Evolutionary conservation across 768 basidiomycete species (phyloP).

Genomic region (Gloeophyllum trabeum): DNA sequence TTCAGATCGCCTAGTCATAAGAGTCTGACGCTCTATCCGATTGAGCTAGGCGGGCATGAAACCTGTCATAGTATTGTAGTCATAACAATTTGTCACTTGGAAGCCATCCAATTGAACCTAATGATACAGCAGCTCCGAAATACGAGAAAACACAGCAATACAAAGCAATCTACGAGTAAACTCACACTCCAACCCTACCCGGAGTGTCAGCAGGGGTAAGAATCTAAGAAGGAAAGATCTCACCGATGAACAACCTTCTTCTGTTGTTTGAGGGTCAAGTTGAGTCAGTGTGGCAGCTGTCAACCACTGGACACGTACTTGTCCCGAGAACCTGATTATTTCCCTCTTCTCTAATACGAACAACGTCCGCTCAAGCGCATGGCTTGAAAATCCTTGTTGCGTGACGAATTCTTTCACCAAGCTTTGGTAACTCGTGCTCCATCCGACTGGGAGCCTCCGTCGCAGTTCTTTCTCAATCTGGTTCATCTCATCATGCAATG

Average conservation of each 20-base stretch:
- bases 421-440: constrained; percentile 94
- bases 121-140: too few relatives aligned
- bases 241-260: constrained; percentile 48
- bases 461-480: constrained; percentile 83
- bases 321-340: constrained; percentile 81
- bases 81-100: too few relatives aligned
- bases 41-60: constrained; percentile 59
- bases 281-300: neutral
- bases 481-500: constrained; percentile 88
- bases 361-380: constrained; percentile 85
- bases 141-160: too few relatives aligned
- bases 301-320: constrained; percentile 11
- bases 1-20: constrained; percentile 35
- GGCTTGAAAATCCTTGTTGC: constrained; percentile 82
- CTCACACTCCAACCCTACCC: too few relatives aligned
- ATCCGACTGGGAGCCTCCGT: constrained; percentile 80
- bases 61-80: too few relatives aligned
- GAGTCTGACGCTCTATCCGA: constrained; percentile 61
- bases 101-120: too few relatives aligned
- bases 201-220: too few relatives aligned
- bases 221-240: too few relatives aligned
- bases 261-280: constrained; percentile 13
- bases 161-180: too few relatives aligned
- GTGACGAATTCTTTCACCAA: constrained; percentile 89
- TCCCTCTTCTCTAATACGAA: constrained; percentile 94